A percentile compares a stretch with the other conserved stretches of the same genome.
Evolutionary conservation across 2,329 filamentous ascomycete species (phyloP).

Genomic region (Cryphonectria radicalis): DNA sequence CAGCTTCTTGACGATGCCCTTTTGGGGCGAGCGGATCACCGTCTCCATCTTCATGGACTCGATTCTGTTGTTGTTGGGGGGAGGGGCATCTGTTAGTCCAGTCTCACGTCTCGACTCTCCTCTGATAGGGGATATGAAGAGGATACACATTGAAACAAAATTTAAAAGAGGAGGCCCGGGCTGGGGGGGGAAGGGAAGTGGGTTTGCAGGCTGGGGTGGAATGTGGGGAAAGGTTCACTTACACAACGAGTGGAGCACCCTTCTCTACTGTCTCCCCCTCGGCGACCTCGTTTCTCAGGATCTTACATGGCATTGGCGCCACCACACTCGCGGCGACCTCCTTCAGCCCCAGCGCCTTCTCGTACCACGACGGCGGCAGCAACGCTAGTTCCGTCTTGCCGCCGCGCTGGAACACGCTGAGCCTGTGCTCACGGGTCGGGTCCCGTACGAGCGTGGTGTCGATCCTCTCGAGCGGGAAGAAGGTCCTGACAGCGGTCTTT

Average conservation of each 20-base stretch:
- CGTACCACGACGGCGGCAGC: conserved; percentile 76
- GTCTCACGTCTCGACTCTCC: not conserved
- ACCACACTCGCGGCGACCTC: conserved; percentile 81
- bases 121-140: not conserved
- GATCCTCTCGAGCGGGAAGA: conserved; percentile 81
- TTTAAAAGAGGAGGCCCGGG: too few species aligned
- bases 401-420: conserved; percentile 79
- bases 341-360: conserved; percentile 83
- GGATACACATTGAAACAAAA: not conserved
- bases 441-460: conserved; percentile 75
- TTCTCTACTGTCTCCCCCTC: conserved; percentile 84
- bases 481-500: conserved; percentile 62
- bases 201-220: not conserved
- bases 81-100: not conserved
- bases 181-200: too few species aligned
- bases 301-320: conserved; percentile 97
- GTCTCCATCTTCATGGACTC: conserved; percentile 94
- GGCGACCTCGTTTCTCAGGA: conserved; percentile 83
- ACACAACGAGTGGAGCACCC: conserved; percentile 85
- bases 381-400: conserved; percentile 62
- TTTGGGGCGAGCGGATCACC: conserved; percentile 76
- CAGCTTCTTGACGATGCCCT: conserved; percentile 71
- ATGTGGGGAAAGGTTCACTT: conserved; percentile 40
- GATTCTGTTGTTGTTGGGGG: conserved; percentile 55
- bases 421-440: conserved; percentile 53